Evolutionary conservation across 2,329 filamentous ascomycete species (phyloP).

Genomic region (Cryphonectria nitschkei): DNA sequence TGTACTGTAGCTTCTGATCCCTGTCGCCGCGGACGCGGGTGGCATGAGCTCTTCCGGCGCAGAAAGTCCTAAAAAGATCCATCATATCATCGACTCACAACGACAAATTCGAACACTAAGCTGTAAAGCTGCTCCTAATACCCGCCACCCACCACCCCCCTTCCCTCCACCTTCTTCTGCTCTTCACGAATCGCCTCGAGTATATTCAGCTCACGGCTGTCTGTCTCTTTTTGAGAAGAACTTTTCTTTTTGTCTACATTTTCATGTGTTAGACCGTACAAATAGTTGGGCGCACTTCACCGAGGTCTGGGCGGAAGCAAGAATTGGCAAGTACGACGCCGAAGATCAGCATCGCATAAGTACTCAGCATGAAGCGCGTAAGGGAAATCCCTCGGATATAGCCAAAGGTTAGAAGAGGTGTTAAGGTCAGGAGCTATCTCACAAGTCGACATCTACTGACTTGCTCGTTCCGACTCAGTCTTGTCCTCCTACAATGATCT

Average conservation of each 20-base stretch:
- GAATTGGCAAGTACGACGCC: conserved; percentile 14
- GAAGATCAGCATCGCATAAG: conserved; percentile 7
- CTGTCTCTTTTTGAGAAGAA: background rate
- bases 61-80: conserved; percentile 12
- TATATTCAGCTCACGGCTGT: background rate
- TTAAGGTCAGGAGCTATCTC: background rate
- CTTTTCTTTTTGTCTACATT: background rate
- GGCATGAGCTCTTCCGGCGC: background rate
- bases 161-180: background rate
- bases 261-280: too few relatives aligned
- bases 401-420: background rate
- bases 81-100: conserved; percentile 23
- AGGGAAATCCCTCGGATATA: background rate
- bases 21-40: conserved; percentile 9
- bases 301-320: background rate
- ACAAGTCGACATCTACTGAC: conserved; percentile 15
- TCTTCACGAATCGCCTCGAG: conserved; percentile 1
- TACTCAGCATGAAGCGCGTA: conserved; percentile 29
- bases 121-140: conserved; percentile 14
- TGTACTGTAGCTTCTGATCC: conserved; percentile 17
- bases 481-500: conserved; percentile 24
- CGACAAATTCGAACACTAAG: conserved; percentile 10
- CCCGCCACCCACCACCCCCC: background rate
- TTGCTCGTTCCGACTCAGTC: conserved; percentile 9
- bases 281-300: background rate